Base-by-base conservation (phyloP, 73 alveolate genomes). In the Paramecium caudatum region DNA sequence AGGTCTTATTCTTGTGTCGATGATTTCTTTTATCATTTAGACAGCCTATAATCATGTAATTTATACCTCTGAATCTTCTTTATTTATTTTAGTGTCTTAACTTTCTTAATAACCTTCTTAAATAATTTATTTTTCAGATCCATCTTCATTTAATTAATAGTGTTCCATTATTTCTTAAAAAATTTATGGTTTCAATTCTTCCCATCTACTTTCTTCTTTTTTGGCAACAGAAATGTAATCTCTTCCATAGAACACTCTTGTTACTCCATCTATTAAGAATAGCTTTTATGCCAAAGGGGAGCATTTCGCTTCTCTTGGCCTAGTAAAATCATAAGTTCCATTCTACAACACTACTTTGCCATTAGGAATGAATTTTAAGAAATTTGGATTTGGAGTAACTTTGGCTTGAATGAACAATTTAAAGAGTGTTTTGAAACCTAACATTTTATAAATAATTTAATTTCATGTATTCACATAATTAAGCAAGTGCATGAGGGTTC, bases 351-450 rank as follows among this genome's bases (percentile, higher is more conserved):
- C 95, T 49, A 70, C 81, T 70, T 93, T 95, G n/a, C 99, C 99
- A 41, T 50, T 37, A 16, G 99, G 98, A 47, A 90, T 32, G 86
- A 96, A 96, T 82, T 96, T 93, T 63, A 93, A 63, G 68, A 92
- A 91, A 43, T 88, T 82, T 12, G 98, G 98, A 46, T 96, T 96
- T 21, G 99, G 99, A 37, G 98, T 95, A 45, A 94, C 68, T 82
- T 90, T 91, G 1, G 96, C 94, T 37, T 94, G 61, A 21, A 95
- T 95, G 91, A 94, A 95, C 33, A 95, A 87, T 46, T 61, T 27
- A 78, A 43, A 55, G 61, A 93, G 15, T 47, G 27, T 47, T 68
- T 78, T 74, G 30, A 74, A 74, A 21, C 23, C 30, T n/a, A 81
- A 43, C 83, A 49, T 82, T 27, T 82, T 25, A 47, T 82, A 48